Evolutionary conservation across 169 alveolate genomes (phyloP), one percentile per base, ranked within the genome.

Genomic region (Eimeria necatrix): DNA sequence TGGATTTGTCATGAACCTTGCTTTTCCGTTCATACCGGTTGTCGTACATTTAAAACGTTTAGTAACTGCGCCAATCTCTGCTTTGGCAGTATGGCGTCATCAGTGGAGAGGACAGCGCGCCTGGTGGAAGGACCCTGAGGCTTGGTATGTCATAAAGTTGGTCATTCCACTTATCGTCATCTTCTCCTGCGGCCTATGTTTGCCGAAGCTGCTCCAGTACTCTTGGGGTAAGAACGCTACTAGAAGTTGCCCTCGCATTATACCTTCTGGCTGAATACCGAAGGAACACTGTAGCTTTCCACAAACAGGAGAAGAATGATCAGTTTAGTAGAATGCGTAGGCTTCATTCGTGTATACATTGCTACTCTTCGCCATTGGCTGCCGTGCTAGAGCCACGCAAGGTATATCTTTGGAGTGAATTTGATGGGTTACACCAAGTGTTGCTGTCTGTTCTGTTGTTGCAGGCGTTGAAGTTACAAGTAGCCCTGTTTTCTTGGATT

Each of bases 61-160:
- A 8, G 26, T 81, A 3, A 14, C 74, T 59, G 86, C 95, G 22
- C 95, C 95, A 5, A 4, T 76, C 1, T 5, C 12, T 56, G 80
- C 73, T 26, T 49, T 91, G 46, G 64, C 86, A 9, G 56, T 91
- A 22, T 91, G 95, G 95, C 18, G 95, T 76, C 59, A 48, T 46
- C 68, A 26, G 46, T 91, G 95, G 95, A 24, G 90, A 56, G 95
- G 95, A 4, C 95, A 52, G n/a, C 70, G n/a, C 12, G 95, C 95
- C 20, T 91, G 95, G 95, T 91, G 95, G 95, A 74, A 60, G 68
- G 56, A 91, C 22, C 95, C 95, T 22, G 95, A 91, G 74, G 53
- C 24, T 20, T 91, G 95, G 95, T 76, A 91, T 41, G 81, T 61
- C 56, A 32, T 91, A 26, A 91, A 91, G 95, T 56, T 74, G 41